Base-by-base conservation (phyloP, 75 land plant genomes). In the Isoetes taiwanensis region DNA sequence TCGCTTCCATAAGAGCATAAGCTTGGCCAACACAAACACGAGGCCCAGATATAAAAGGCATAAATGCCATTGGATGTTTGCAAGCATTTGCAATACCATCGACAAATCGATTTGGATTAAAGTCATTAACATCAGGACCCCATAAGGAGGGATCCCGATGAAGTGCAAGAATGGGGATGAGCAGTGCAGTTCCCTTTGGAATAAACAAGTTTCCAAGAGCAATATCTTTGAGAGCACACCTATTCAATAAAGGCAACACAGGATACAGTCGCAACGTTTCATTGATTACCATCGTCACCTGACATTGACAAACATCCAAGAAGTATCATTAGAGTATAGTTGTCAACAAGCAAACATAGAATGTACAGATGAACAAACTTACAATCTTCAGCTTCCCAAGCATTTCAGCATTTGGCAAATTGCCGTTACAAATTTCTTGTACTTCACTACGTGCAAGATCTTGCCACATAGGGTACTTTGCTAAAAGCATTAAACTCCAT, bases 31-130 rank as follows among this genome's bases (percentile, higher is more conserved):
- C 54, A 61, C 86, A 82, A 19, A 64, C 70, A 32, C 80, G 55
- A 1, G 85, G 81, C 0, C 88, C 85, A 30, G 64, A 54, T 1
- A 76, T 67, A 54, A 84, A 84, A 1, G 85, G 81, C 14, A 80
- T 55, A 52, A 77, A 84, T 0, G 74, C 76, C 41, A 33, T 28
- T 2, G 61, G 70, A 30, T 72, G 59, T 20, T 70, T 76, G 65
- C 78, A 74, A 11, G 86, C 86, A 4, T 32, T 68, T 5, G 30
- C 40, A 24, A 82, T 63, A 1, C 82, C 90, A 48, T 76, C 66
- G 11, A 77, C 68, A 54, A 84, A 84, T 48, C 89, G 67, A 26
- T 68, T 72, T 16, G 89, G 89, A 25, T 57, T 67, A 63, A 78
- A 82, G 31, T 76, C 63, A 2, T 55, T 37, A 1, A 60, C 85